phyloP scores from a whole-genome alignment of 805 yeast species.

The Candida xiaguanensis region DNA sequence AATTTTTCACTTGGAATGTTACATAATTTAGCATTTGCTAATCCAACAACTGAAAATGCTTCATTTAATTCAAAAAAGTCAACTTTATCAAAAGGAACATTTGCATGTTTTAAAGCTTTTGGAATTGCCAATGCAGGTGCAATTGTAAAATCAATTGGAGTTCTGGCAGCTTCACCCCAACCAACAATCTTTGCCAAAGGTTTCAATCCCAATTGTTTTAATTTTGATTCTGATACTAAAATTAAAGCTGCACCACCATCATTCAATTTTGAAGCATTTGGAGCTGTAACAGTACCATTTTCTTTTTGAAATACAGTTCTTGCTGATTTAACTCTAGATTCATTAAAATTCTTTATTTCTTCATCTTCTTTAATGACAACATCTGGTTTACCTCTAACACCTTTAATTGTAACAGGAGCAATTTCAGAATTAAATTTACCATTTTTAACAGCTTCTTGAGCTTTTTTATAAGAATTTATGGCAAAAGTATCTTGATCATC shows the following conservation, averaged over 20 bases:
- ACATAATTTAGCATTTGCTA: constrained; percentile 78
- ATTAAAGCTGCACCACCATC: constrained; percentile 98
- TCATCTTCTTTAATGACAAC: constrained; percentile 72
- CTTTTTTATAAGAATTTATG: constrained; percentile 77
- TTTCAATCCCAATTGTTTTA: constrained; percentile 78
- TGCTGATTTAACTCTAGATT: constrained; percentile 71
- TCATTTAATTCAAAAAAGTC: constrained; percentile 96
- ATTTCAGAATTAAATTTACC: constrained; percentile 85
- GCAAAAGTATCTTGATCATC: constrained; percentile 91
- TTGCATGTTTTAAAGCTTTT: constrained; percentile 90
- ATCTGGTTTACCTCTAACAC: constrained; percentile 85
- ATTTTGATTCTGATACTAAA: constrained; percentile 78
- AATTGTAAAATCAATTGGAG: constrained; percentile 92
- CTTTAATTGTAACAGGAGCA: constrained; percentile 84
- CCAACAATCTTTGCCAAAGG: constrained; percentile 88
- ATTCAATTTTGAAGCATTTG: constrained; percentile 93
- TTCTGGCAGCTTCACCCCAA: constrained; percentile 98
- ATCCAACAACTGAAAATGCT: constrained; percentile 95
- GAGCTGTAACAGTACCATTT: constrained; percentile 94
- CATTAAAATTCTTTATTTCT: constrained; percentile 76
- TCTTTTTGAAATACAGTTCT: constrained; percentile 94
- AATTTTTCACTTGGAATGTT: constrained; percentile 62
- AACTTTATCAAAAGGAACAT: constrained; percentile 58
- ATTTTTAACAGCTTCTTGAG: constrained; percentile 70
- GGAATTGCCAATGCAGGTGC: constrained; percentile 95